phyloP scores from a whole-genome alignment of 2,329 filamentous ascomycete genomes.

The Colletotrichum tanaceti region DNA sequence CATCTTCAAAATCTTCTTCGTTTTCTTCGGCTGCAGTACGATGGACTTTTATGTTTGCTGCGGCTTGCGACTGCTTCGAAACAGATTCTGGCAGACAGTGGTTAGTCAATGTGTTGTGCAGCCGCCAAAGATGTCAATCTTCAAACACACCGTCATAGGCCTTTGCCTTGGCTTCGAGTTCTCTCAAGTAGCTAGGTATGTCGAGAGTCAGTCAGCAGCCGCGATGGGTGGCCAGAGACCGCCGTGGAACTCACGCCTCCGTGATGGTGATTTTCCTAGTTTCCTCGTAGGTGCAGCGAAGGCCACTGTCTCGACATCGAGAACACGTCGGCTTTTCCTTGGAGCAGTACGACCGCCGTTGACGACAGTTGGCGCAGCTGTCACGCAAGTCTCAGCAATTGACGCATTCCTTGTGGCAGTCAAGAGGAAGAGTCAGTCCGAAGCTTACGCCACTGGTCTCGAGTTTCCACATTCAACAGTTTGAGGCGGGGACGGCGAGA shows the following conservation, averaged over 20 bases:
- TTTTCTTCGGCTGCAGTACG: constrained; percentile 42
- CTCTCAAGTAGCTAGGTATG: constrained; percentile 22
- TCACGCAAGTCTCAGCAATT: not conserved
- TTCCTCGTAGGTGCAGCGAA: constrained; percentile 51
- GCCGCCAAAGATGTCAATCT: too few relatives aligned
- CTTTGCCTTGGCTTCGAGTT: constrained; percentile 35
- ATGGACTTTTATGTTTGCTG: not conserved
- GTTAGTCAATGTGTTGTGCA: not conserved
- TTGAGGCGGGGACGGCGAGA: constrained; percentile 24
- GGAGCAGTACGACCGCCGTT: constrained; percentile 51
- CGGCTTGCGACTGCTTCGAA: not conserved
- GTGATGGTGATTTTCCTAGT: constrained; percentile 51
- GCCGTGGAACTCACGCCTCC: constrained; percentile 46
- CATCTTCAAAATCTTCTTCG: constrained; percentile 48
- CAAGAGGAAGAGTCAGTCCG: not conserved
- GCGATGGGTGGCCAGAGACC: not conserved
- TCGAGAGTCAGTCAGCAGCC: not conserved
- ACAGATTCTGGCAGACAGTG: constrained; percentile 1
- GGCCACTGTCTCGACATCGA: constrained; percentile 48
- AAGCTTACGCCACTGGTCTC: constrained; percentile 46
- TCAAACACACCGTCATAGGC: constrained; percentile 24
- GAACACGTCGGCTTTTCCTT: constrained; percentile 52
- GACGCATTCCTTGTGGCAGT: not conserved
- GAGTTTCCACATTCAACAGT: constrained; percentile 27
- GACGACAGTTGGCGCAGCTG: constrained; percentile 52